Percentiles rank a stretch among this genome's conserved stretches.
phyloP scores from a whole-genome alignment of 495 filamentous ascomycete genomes.

The Hyaloscypha finlandica region DNA sequence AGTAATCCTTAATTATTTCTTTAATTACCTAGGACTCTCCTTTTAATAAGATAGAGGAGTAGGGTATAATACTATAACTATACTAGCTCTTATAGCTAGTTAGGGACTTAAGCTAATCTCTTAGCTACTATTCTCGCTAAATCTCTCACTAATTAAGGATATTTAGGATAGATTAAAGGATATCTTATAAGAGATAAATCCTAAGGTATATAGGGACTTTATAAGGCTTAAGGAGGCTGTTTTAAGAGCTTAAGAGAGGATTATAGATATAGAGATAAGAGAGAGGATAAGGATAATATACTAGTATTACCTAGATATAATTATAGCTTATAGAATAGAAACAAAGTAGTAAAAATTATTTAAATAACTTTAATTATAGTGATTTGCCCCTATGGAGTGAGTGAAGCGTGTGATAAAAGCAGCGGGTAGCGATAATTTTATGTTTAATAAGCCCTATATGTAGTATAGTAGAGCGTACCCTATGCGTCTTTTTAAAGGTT shows the following conservation, averaged over 20 bases:
- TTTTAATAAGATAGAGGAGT: neutral
- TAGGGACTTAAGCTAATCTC: conserved; percentile 1
- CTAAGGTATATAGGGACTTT: neutral
- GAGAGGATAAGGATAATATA: neutral
- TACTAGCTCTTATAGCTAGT: neutral
- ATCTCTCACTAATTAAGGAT: conserved; percentile 1
- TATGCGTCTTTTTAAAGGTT: too few species aligned
- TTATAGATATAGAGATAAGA: conserved; percentile 4
- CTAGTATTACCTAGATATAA: neutral
- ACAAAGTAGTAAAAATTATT: neutral
- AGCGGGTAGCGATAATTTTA: too few species aligned
- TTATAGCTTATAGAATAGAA: conserved; percentile 3
- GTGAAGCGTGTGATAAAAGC: too few species aligned
- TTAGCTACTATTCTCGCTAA: neutral
- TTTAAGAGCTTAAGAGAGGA: conserved; percentile 3
- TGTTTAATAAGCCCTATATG: too few species aligned
- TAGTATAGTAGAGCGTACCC: too few species aligned
- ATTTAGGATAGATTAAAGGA: neutral
- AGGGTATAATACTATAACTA: too few species aligned
- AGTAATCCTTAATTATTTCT: neutral
- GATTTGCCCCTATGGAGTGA: too few species aligned
- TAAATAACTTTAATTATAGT: conserved; percentile 1
- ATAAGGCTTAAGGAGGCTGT: neutral
- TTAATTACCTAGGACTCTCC: neutral
- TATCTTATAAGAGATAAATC: conserved; percentile 4